Evolutionary conservation across 306 rosid species (phyloP).

Genomic region (Vicia villosa): DNA sequence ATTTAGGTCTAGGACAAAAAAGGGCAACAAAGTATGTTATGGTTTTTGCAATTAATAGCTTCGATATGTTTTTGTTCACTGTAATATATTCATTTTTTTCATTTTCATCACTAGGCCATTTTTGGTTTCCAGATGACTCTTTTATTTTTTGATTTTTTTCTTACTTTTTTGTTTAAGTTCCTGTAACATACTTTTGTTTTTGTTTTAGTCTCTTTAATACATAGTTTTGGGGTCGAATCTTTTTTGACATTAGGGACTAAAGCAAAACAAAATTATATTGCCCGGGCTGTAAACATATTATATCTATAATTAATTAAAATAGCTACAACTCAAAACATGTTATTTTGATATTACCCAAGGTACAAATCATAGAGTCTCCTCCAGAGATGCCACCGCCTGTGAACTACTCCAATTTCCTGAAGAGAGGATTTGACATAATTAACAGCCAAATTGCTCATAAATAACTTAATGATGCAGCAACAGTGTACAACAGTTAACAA

Average conservation of each 20-base stretch:
- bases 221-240: too few relatives aligned
- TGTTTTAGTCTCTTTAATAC: background rate
- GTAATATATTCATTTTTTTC: background rate
- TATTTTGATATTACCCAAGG: constrained; percentile 67
- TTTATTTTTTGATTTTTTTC: background rate
- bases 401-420: constrained; percentile 96
- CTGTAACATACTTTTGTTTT: background rate
- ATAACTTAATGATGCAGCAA: constrained; percentile 1
- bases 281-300: background rate
- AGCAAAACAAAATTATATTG: background rate
- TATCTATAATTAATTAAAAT: background rate
- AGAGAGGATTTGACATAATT: constrained; percentile 35
- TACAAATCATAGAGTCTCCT: constrained; percentile 94
- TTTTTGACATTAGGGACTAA: background rate
- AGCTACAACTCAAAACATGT: constrained; percentile 25
- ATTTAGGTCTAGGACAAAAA: constrained; percentile 13
- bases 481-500: constrained; percentile 12
- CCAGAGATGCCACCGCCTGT: constrained; percentile 98
- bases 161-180: background rate
- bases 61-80: background rate
- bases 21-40: background rate
- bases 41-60: constrained; percentile 2
- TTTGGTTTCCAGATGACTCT: background rate
- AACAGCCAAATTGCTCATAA: constrained; percentile 41
- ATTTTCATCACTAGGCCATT: background rate